Conservation (phyloP, 2,329 filamentous ascomycete genomes). For the Verticillium isaacii region DNA sequence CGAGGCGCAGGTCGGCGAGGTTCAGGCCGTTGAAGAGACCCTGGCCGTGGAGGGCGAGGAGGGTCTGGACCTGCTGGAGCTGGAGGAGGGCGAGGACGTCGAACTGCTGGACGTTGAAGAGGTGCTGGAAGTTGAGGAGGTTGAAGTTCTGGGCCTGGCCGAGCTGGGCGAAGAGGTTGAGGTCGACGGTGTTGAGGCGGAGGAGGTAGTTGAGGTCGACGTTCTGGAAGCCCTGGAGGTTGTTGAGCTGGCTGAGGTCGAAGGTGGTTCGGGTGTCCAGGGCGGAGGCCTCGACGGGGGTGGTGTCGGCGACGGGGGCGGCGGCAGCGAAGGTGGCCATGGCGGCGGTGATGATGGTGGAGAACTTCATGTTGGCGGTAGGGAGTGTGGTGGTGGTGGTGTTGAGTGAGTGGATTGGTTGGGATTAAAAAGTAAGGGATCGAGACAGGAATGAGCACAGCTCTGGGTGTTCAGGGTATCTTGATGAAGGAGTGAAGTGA, state of each 20-base stretch:
- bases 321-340: conserved; percentile 38
- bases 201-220: conserved; percentile 41
- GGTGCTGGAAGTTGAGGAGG: conserved; percentile 33
- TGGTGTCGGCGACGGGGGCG: conserved; percentile 10
- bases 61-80: conserved; percentile 34
- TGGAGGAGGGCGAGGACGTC: conserved; percentile 34
- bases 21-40: conserved; percentile 25
- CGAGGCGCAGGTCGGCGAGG: conserved; percentile 19
- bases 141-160: conserved; percentile 29
- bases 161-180: conserved; percentile 36
- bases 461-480: conserved; percentile 33
- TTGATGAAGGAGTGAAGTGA: conserved; percentile 35
- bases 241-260: conserved; percentile 33
- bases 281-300: conserved; percentile 28
- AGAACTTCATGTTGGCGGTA: conserved; percentile 43
- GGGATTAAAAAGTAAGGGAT: conserved; percentile 17
- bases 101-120: conserved; percentile 35
- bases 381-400: conserved; percentile 17
- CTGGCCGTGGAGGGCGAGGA: conserved; percentile 26
- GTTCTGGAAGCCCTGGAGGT: conserved; percentile 32
- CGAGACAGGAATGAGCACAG: conserved; percentile 36
- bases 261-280: conserved; percentile 30
- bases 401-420: conserved; percentile 16
- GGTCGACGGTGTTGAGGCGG: conserved; percentile 39
- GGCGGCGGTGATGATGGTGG: conserved; percentile 37